phyloP scores from a whole-genome alignment of 108 stramenopile genomes.

The Fistulifera solaris region DNA sequence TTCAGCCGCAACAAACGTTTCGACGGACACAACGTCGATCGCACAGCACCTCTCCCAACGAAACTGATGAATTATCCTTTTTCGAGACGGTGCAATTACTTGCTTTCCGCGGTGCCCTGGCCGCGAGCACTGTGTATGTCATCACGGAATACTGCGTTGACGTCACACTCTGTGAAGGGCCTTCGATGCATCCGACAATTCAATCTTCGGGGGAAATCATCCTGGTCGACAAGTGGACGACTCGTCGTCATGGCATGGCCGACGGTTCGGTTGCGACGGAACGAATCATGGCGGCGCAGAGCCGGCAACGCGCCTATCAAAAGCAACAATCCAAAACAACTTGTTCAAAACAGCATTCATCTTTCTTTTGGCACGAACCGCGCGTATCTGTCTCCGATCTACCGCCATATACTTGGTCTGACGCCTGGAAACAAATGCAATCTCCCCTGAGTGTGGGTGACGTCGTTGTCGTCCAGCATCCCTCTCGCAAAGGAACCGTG shows the following conservation, averaged over 20 bases:
- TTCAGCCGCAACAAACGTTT: not conserved
- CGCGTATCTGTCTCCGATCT: constrained; percentile 28
- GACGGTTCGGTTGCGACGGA: constrained; percentile 27
- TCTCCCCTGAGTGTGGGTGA: constrained; percentile 72
- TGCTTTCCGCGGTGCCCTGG: constrained; percentile 15
- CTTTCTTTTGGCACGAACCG: constrained; percentile 40
- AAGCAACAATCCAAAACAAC: constrained; percentile 1
- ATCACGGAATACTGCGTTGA: constrained; percentile 69
- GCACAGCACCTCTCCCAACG: not conserved
- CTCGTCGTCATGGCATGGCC: constrained; percentile 45
- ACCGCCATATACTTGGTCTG: constrained; percentile 16
- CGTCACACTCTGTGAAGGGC: constrained; percentile 79
- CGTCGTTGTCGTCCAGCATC: constrained; percentile 84
- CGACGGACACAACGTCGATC: not conserved
- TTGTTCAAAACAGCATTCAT: too few relatives aligned
- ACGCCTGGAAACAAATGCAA: constrained; percentile 25
- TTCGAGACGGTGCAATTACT: not conserved
- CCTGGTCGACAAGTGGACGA: constrained; percentile 69
- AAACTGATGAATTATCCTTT: not conserved
- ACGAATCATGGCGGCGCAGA: constrained; percentile 13
- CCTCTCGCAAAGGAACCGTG: constrained; percentile 71
- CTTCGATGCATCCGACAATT: constrained; percentile 89
- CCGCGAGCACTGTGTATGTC: constrained; percentile 50
- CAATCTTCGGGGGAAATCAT: constrained; percentile 57
- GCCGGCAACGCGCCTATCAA: constrained; percentile 4